Percentiles rank a stretch among this genome's conserved stretches.
Conservation (phyloP, 129 eudicot species). For the Pulicaria dysenterica region DNA sequence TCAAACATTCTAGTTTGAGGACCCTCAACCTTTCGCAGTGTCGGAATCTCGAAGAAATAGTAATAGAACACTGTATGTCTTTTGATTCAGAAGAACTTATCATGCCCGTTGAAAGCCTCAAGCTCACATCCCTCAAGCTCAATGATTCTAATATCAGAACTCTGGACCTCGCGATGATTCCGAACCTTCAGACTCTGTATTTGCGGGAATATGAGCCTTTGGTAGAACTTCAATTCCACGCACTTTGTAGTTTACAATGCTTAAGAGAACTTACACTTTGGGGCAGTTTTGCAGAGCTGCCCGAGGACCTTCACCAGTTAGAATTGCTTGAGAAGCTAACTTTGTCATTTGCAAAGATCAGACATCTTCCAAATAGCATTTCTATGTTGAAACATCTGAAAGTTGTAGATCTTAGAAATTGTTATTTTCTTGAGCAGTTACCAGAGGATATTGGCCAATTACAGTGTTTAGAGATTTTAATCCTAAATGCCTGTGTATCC, state of each 20-base stretch:
- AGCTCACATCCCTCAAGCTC: no score
- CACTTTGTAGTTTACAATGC: not conserved
- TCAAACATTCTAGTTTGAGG: no score
- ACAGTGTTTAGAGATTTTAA: not conserved
- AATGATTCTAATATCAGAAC: not conserved
- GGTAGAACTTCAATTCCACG: not conserved
- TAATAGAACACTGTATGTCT: not conserved
- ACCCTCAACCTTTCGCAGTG: no score
- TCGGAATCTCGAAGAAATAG: not conserved
- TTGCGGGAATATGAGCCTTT: not conserved
- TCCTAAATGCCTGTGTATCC: not conserved
- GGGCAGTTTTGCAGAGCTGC: not conserved
- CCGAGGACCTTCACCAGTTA: not conserved
- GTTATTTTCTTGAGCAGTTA: not conserved
- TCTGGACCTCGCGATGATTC: not conserved
- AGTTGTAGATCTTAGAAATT: not conserved
- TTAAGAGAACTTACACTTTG: not conserved
- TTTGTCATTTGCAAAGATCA: not conserved
- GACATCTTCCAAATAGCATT: conserved; percentile 16
- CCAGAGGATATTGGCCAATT: conserved; percentile 7
- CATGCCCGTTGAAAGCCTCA: not conserved
- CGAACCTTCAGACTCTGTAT: not conserved
- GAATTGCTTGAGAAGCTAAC: not conserved
- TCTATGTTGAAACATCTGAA: conserved; percentile 3
- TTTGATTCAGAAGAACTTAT: not conserved